Evolutionary conservation across 1,284 basidiomycete genomes (phyloP).

Genomic region (Chiua sp.): DNA sequence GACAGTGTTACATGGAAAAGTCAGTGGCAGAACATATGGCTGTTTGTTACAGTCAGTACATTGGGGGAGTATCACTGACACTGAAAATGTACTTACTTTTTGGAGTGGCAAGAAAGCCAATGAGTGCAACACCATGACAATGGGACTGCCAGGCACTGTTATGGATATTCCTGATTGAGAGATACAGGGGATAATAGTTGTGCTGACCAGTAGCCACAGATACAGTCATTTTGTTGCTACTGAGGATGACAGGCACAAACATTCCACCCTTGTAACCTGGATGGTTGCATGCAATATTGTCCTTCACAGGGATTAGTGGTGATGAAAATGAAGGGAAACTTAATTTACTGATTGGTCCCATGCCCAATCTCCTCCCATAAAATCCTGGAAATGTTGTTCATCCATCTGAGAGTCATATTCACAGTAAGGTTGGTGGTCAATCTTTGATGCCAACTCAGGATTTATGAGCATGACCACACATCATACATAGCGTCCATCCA

Average conservation of each 20-base stretch:
- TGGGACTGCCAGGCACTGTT: neutral
- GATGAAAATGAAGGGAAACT: too few species aligned
- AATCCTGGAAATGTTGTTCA: slow-evolving; percentile 23
- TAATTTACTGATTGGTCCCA: slow-evolving; percentile 40
- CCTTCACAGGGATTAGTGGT: too few species aligned
- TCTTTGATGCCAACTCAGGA: too few species aligned
- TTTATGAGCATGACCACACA: neutral
- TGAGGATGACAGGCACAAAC: neutral
- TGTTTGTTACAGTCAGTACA: neutral
- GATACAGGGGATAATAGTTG: neutral
- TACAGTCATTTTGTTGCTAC: neutral
- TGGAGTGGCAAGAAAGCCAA: neutral
- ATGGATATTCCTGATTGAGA: neutral
- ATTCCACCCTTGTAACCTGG: neutral
- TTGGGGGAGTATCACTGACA: too few species aligned
- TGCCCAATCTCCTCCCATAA: slow-evolving; percentile 43
- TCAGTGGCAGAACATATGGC: neutral
- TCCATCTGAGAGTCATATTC: neutral
- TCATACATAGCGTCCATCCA: neutral
- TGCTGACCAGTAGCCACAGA: neutral
- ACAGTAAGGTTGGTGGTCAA: neutral
- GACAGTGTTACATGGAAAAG: neutral
- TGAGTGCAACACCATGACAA: neutral
- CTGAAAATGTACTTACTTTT: neutral
- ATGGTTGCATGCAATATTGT: too few species aligned